Base-by-base conservation (phyloP, 495 filamentous ascomycete genomes). In the Evernia prunastri region DNA sequence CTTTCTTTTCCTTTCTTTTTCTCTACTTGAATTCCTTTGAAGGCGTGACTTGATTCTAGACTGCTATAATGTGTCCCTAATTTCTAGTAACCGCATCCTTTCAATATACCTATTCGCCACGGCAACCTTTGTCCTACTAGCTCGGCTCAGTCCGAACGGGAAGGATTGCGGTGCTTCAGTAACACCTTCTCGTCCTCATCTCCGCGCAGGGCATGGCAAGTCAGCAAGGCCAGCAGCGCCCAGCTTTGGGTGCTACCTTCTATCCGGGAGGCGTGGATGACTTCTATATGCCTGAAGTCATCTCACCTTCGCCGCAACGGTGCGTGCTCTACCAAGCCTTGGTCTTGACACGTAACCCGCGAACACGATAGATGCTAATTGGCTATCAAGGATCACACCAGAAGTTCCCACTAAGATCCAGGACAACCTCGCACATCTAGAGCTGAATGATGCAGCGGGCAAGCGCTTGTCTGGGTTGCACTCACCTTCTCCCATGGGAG, bases 241-340 rank as follows among this genome's bases (percentile, higher is more conserved):
- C 79, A 70, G 72, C 75, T 69, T 72, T 93, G 69, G 87, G 87
- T 72, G 91, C 92, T 64, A 96, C 92, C 56, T 96, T 96, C 79
- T 88, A 89, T 75, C 92, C 94, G 68, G 91, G 92, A 72, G 89
- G 87, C 45, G 79, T 84, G 65, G 93, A 97, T 80, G 91, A 96
- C 76, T 97, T 91, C 70, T 90, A 88, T 75, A 87, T 86, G 72
- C 84, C 87, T 68, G 86, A 89, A 71, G 80, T 91, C 69, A 81
- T 91, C 59, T 89, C 89, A 67, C 93, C 93, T 64, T 80, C 89
- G 68, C 93, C 93, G 68, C 91, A 97, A 82, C 86, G 93, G 93
- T 97, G 74, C 71, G 87, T 78, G 40, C 49, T 54, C 59, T 56
- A 27, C 35, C n/a, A 36, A 27, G 49, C 60, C 58, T 42, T 67